Base-by-base conservation (phyloP, 2,329 filamentous ascomycete genomes). In the Aspergillus ustus region DNA sequence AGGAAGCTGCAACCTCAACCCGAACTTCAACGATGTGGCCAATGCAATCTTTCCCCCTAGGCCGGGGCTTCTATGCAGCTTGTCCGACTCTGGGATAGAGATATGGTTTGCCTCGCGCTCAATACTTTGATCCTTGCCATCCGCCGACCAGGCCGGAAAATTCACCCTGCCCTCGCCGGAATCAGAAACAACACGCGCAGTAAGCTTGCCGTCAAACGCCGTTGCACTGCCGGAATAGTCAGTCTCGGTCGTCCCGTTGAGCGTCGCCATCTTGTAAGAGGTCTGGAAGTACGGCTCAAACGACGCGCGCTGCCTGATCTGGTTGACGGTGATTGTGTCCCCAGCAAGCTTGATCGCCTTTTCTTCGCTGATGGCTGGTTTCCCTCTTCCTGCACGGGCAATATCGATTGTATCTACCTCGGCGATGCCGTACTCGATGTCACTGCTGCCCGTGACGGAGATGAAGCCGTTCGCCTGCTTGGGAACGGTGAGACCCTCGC, bases 311-410 rank as follows among this genome's bases (percentile, higher is more conserved):
- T 51, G n/a, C 25, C 31, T 34, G 49, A 17, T 28, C 25, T 28
- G 17, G 2, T 28, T 31, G 13, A 29, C 28, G 22, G 13, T 51
- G 13, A 51, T 51, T 17, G 25, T 51, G 31, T 51, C 19, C 17
- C 49, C 49, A 28, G 49, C 19, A 17, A 51, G 19, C 19, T 51
- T 51, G 49, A 51, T 51, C 7, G 8, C 13, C 19, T 17, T 31
- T 34, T 51, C 49, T 17, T 51, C 49, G 49, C 49, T 51, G 49
- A 51, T 31, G 49, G 49, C 49, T 8, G 49, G 49, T 17, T 51
- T 51, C 7, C 49, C 49, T 28, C 19, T 51, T 7, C 28, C 28
- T 19, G 49, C 49, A 17, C 8, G n/a, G 4, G 49, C 31, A 17
- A 51, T 51, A 34, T 51, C 49, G 49, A 51, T n/a, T 7, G 28